Base-by-base conservation (phyloP, 1,284 basidiomycete genomes). In the Cryptococcus sp. region DNA sequence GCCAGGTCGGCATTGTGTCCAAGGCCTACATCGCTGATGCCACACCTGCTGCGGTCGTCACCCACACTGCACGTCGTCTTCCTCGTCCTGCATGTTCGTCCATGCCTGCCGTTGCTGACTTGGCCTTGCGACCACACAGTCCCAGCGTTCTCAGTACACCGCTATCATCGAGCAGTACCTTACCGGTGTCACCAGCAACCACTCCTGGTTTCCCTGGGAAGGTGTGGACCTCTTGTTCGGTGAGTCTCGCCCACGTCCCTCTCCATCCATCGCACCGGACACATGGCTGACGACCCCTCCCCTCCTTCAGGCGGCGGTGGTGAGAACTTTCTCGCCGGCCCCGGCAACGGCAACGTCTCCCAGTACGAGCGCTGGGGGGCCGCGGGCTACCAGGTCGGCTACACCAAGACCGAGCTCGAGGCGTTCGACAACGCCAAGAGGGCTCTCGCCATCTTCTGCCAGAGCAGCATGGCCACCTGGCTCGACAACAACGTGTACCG, bases 11-110 rank as follows among this genome's bases (percentile, higher is more conserved):
- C 7, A 72, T 77, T 53, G 78, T 79, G 39, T 73, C 75, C 52
- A 78, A 77, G 50, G 79, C 78, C 1, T 74, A 71, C 69, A 69
- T 77, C 38, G 76, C 77, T 44, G 78, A 79, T 52, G 78, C 78
- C 2, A 79, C 77, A 11, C 77, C 77, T 9, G 78, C 77, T 1
- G 75, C 76, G 0, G 67, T 74, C 23, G 64, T 57, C 53, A 61
- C 75, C 13, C 75, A 78, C 64, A 78, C 77, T 11, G 28, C 9
- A 33, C 9, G 28, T 33, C 9, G 28, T 4, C 4, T 9, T 9
- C 9, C 28, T 33, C 28, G 28, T 33, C 9, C n/a, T n/a, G n/a
- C n/a, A n/a, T 33, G 28, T 33, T 4, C 28, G 28, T 33, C 28
- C 9, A 4, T 33, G 4, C 5, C 28, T n/a, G 28, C 28, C 4